Base-by-base conservation (phyloP, 2,329 filamentous ascomycete genomes). In the Parastagonospora nodorum region DNA sequence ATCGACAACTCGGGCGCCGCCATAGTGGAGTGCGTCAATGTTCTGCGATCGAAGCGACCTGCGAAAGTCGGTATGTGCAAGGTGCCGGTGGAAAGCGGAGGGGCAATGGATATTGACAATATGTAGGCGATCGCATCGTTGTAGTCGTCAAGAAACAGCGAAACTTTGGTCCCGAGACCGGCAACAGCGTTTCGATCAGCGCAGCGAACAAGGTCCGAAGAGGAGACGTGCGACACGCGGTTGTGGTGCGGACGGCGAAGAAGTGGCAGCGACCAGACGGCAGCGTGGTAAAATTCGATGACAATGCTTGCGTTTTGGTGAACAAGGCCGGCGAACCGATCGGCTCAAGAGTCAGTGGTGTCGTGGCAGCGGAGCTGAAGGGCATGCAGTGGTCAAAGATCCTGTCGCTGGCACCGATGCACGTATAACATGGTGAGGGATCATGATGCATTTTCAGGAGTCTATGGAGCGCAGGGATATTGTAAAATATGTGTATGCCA, bases 1-100 rank as follows among this genome's bases (percentile, higher is more conserved):
- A 97, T 99, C 85, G 94, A 99, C 88, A 99, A 97, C 82, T 97
- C 94, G 61, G 94, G 94, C 74, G 94, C 94, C 64, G 92, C 94
- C 67, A 83, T 99, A 63, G 94, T 97, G 78, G 94, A 99, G 80
- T 99, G 94, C 79, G 90, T 89, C 74, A 88, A 93, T 74, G 89
- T 97, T 57, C 81, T 99, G 68, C 90, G 90, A 71, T 94, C 93
- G 80, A 96, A 97, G 80, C 82, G 86, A 63, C 85, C 88, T 68
- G 94, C 93, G 53, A 88, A 87, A 70, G 92, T 99, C 70, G 94
- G 92, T 96, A 83, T 67, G 82, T 68, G 31, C 16, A n/a, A 15
- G 19, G n/a, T 10, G 27, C 32, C 30, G 30, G 10, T 12, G 12
- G 27, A 32, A 14, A 10, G 8, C 7, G 32, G 15, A 10, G 14